These are phyloP conservation scores for Hanseniaspora hatyaiensis DNA, from an alignment of 805 yeast species.

Conservation along the genomic window DNA sequence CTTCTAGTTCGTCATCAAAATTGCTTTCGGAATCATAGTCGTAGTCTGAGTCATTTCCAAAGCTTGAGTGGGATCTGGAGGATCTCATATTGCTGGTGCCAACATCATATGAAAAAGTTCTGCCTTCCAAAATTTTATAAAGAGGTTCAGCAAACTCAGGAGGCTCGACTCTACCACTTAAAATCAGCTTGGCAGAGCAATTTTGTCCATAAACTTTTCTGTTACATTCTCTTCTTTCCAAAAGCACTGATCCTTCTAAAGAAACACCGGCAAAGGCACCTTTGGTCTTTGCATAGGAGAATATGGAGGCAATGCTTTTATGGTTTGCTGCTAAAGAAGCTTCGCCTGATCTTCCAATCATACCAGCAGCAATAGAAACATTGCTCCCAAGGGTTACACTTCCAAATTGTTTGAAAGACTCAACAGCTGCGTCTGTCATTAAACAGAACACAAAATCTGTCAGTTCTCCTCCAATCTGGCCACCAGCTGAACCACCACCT, in stretches of 20 bases:
- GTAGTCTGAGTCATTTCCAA: constrained; percentile 23
- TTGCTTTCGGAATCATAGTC: constrained; percentile 23
- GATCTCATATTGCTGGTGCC: constrained; percentile 35
- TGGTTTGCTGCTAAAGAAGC: constrained; percentile 92
- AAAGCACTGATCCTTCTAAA: constrained; percentile 85
- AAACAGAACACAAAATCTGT: constrained; percentile 92
- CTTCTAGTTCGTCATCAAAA: constrained; percentile 16
- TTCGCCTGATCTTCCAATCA: constrained; percentile 93
- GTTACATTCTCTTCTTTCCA: constrained; percentile 96
- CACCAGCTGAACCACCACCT: constrained; percentile 99
- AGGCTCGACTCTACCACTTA: constrained; percentile 79
- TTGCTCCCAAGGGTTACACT: constrained; percentile 92
- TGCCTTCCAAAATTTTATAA: constrained; percentile 72
- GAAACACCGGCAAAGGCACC: constrained; percentile 97
- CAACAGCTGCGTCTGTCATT: constrained; percentile 78
- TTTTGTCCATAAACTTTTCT: constrained; percentile 83
- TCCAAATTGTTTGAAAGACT: constrained; percentile 86
- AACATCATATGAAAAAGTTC: constrained; percentile 56
- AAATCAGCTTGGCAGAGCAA: constrained; percentile 77
- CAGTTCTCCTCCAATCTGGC: constrained; percentile 90
- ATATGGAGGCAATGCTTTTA: constrained; percentile 77
- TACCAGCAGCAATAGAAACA: constrained; percentile 92
- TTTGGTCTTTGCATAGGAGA: constrained; percentile 87
- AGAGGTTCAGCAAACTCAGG: constrained; percentile 85
- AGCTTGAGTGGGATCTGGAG: constrained; percentile 20